Base-by-base conservation (phyloP, 2,329 filamentous ascomycete genomes). In the Aspergillus luchuensis region DNA sequence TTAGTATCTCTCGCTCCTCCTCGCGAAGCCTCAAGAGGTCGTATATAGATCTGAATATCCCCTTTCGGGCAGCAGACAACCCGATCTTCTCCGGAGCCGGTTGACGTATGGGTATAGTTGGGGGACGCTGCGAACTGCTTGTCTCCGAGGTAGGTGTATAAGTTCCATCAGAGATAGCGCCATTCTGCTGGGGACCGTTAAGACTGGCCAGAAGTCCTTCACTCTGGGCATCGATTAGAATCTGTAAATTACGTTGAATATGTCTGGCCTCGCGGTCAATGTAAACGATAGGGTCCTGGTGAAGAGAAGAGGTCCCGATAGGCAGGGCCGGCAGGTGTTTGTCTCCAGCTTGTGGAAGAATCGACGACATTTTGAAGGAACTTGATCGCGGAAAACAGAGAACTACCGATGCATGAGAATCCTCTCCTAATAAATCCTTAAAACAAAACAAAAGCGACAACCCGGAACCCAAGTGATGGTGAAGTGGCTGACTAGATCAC, bases 171-270 rank as follows among this genome's bases (percentile, higher is more conserved):
- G 83, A 84, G 1, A 56, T 51, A 19, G 43, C 69, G 59, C 82
- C 80, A 63, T 84, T 80, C 30, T 63, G 53, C 5, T 71, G 67
- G 25, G 76, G 71, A 11, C 72, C 74, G 11, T 75, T 73, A 3
- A 85, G 71, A 3, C 81, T 82, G 50, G 80, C 79, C 43, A 82
- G 75, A 30, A 88, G 75, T 17, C 82, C 84, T 66, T 86, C 84
- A 33, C 84, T 83, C 71, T 88, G 86, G 8, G 84, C 84, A 72
- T 88, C 85, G 21, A 88, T 81, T 10, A 87, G 75, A 59, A 78
- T 77, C 70, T 88, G 86, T 8, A 88, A 77, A 62, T 85, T 82
- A 56, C 79, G 79, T 67, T 88, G 81, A 8, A 88, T 80, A 64
- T 84, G 76, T 58, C 78, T 80, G 25, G 84, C 80, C 68, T 82